Percentiles rank a stretch among this genome's conserved stretches.
phyloP scores from a whole-genome alignment of 192 early-diverging fungal genomes.

The Linnemannia elongata region DNA sequence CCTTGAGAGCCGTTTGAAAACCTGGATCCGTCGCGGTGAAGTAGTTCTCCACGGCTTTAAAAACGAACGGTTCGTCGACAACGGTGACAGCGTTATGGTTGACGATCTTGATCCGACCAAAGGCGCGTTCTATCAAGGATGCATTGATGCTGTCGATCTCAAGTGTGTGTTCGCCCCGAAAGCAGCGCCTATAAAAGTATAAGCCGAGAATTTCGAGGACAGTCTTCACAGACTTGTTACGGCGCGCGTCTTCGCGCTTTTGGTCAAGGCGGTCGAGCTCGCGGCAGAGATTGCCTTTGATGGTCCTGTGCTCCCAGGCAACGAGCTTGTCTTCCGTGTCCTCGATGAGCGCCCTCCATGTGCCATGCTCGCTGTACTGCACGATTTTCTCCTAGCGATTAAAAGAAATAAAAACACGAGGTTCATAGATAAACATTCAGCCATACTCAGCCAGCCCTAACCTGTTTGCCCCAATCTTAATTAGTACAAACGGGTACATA shows the following conservation, averaged over 20 bases:
- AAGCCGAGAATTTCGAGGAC: conserved; percentile 24
- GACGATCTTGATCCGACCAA: too few species aligned
- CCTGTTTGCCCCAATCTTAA: too few species aligned
- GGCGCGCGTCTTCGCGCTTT: too few species aligned
- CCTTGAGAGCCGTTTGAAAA: too few species aligned
- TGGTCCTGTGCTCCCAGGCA: conserved; percentile 15
- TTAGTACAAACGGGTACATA: too few species aligned
- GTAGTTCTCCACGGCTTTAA: conserved; percentile 6
- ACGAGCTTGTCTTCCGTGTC: conserved; percentile 29
- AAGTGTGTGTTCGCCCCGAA: conserved; percentile 23
- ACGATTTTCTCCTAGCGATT: conserved; percentile 20
- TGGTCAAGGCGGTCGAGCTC: conserved; percentile 11
- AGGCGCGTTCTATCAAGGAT: too few species aligned
- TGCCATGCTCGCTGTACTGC: not conserved
- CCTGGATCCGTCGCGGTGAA: conserved; percentile 14
- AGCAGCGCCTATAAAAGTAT: conserved; percentile 34
- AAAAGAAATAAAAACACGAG: not conserved
- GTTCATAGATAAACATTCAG: too few species aligned
- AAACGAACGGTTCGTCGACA: not conserved
- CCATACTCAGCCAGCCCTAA: too few species aligned
- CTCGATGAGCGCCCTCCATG: conserved; percentile 28
- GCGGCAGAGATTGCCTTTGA: conserved; percentile 36
- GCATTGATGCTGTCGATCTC: not conserved
- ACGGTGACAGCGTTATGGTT: too few species aligned
- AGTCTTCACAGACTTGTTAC: conserved; percentile 26